Evolutionary conservation across 495 filamentous ascomycete species (phyloP), one percentile per base, ranked within the genome.

Genomic region (Aspergillus cristatus): DNA sequence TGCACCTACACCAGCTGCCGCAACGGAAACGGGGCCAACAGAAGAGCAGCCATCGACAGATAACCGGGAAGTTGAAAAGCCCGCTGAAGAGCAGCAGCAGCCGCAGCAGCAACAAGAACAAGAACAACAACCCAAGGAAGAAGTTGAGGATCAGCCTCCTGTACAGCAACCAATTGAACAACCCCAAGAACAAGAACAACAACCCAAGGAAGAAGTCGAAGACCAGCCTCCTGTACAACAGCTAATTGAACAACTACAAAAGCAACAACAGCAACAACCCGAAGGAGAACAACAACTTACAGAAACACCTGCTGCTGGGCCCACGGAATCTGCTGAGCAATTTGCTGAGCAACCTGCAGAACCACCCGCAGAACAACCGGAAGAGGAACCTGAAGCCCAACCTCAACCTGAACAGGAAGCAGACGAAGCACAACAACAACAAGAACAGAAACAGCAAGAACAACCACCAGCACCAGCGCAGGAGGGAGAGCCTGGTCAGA

Each of bases 391-490:
- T 7, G 24, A 20, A 16, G 25, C 15, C 26, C n/a, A 38, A 17
- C 14, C 36, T 7, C 17, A 38, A 10, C 10, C 10, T 12, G 24
- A 6, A n/a, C 28, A 30, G 12, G 5, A 5, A 30, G 28, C 28
- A 30, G 28, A 30, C 28, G 10, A 30, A 8, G 8, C 28, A 4
- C 22, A 35, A 18, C 33, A 35, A 14, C 20, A 18, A 15, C 24
- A 29, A 17, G 8, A 37, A n/a, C 35, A 31, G 30, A 4, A 25
- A 47, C 13, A 18, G 5, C 28, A 12, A 30, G 28, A 30, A n/a
- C 28, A 14, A 30, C 28, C 28, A 30, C 3, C 3, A 30, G 35
- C 34, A 40, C 18, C 28, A 32, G 38, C 31, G 29, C 26, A 34
- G 11, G 34, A 32, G 18, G 30, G 20, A 25, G n/a, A 14, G 14